phyloP scores from a whole-genome alignment of 2,329 filamentous ascomycete genomes.

The Cladophialophora carrionii region DNA sequence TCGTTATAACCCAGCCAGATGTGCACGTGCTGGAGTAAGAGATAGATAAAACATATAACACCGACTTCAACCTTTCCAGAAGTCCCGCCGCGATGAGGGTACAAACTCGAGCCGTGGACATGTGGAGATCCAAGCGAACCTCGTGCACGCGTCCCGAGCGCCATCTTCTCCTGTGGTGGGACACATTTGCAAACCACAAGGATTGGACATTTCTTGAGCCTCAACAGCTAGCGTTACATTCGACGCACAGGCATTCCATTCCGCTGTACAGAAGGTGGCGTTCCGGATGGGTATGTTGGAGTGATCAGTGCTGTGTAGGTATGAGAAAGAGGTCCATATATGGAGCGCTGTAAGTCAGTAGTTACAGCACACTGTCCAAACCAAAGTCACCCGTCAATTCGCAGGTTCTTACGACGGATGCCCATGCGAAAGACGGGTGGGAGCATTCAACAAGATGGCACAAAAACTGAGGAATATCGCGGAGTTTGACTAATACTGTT shows the following conservation, averaged over 20 bases:
- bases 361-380: too few relatives aligned
- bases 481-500: neutral
- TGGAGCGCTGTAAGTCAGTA: too few relatives aligned
- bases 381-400: too few relatives aligned
- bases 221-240: neutral
- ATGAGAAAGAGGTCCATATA: too few relatives aligned
- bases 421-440: neutral
- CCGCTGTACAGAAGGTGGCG: neutral
- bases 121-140: neutral
- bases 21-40: neutral
- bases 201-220: neutral
- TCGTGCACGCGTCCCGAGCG: neutral
- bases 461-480: neutral
- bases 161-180: neutral
- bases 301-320: too few relatives aligned
- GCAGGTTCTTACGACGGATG: too few relatives aligned
- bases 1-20: neutral
- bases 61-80: neutral
- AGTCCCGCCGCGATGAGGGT: neutral
- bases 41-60: neutral
- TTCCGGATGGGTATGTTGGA: neutral
- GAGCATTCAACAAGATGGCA: neutral
- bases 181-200: neutral
- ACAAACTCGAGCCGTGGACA: neutral
- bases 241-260: neutral